These are phyloP conservation scores for Lobosporangium transversale DNA, from an alignment of 192 early-diverging fungal species.

Conservation along the genomic window DNA sequence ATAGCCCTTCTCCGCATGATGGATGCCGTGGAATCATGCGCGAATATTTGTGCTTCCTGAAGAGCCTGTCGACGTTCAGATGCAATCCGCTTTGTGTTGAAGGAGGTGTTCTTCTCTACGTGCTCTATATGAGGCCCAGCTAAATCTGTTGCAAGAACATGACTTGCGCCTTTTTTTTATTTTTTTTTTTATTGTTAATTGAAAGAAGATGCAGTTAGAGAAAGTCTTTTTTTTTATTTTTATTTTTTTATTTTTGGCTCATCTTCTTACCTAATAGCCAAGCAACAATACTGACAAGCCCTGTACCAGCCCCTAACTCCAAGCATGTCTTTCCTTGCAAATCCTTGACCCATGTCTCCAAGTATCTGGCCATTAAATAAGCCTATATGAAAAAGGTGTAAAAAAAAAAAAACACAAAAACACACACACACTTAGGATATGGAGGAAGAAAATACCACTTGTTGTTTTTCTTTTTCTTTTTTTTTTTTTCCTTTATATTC, in stretches of 20 bases:
- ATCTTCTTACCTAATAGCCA: conserved; percentile 39
- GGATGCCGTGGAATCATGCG: not conserved
- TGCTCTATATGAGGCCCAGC: conserved; percentile 39
- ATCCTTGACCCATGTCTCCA: conserved; percentile 26
- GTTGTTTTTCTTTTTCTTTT: not conserved
- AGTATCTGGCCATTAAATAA: conserved; percentile 34
- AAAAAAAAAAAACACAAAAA: not conserved
- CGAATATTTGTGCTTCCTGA: not conserved
- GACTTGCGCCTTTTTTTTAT: conserved; percentile 9
- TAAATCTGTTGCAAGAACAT: conserved; percentile 42
- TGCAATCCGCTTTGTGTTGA: conserved; percentile 15
- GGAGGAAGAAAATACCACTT: not conserved
- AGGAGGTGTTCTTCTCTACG: conserved; percentile 17
- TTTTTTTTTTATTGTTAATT: not conserved
- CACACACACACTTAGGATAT: not conserved
- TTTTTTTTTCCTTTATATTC: no score
- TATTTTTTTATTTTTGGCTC: not conserved
- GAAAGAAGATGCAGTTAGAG: not conserved
- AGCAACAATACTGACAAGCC: conserved; percentile 47
- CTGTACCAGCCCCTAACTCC: conserved; percentile 47
- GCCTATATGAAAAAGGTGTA: conserved; percentile 18
- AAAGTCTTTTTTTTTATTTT: not conserved
- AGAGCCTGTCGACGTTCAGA: conserved; percentile 5
- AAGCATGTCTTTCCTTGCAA: conserved; percentile 41
- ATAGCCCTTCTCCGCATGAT: not conserved